These are phyloP conservation scores for Sporothrix pallida DNA, from an alignment of 2,329 filamentous ascomycete genomes.

Conservation along the genomic window DNA sequence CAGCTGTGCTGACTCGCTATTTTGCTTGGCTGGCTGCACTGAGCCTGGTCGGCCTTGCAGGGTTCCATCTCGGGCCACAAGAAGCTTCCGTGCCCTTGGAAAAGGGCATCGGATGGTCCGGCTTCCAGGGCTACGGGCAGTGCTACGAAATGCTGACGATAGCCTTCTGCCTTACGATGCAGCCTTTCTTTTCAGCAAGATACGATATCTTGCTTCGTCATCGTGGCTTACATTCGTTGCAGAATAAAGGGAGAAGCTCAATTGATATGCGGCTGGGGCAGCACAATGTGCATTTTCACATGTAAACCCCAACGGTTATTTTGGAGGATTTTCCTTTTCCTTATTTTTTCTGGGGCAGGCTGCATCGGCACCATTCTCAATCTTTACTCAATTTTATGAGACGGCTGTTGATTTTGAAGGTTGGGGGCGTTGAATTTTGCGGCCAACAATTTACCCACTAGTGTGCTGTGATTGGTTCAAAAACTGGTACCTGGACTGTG, in stretches of 20 bases:
- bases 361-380: constrained; percentile 15
- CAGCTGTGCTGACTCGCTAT: constrained; percentile 17
- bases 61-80: constrained; percentile 13
- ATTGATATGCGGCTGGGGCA: background rate
- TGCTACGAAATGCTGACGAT: constrained; percentile 1
- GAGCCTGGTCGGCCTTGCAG: constrained; percentile 1
- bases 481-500: background rate
- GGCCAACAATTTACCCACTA: background rate
- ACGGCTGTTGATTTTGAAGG: constrained; percentile 16
- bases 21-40: constrained; percentile 19
- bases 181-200: background rate
- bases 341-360: constrained; percentile 15
- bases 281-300: constrained; percentile 2
- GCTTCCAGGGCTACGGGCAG: background rate
- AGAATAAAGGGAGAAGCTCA: background rate
- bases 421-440: constrained; percentile 21
- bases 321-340: background rate
- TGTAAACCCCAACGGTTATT: constrained; percentile 15
- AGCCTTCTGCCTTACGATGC: background rate
- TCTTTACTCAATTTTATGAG: background rate
- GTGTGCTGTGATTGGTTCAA: background rate
- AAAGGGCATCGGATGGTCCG: constrained; percentile 23
- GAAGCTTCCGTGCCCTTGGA: constrained; percentile 19
- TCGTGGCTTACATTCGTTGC: background rate
- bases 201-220: background rate